phyloP scores from a whole-genome alignment of 139 green algal species.

The Chlorella sp. region DNA sequence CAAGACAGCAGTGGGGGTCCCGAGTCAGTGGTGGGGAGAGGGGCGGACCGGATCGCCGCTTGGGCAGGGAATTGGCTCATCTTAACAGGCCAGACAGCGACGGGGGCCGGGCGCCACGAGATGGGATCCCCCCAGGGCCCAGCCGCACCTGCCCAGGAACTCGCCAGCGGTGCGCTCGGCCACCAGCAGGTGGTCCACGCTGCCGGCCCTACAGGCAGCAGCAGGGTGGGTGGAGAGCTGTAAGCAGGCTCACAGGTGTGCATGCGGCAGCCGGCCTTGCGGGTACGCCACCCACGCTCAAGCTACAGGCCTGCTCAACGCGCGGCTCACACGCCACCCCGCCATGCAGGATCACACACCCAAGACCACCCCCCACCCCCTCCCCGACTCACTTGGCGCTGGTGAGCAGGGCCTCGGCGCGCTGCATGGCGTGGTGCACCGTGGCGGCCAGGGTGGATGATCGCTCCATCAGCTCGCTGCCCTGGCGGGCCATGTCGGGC shows the following conservation, averaged over 20 bases:
- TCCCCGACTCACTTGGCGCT: constrained; percentile 25
- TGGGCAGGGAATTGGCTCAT: no score
- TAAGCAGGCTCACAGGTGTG: neutral
- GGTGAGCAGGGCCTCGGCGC: constrained; percentile 32
- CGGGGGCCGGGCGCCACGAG: no score
- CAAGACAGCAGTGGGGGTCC: no score
- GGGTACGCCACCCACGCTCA: no score
- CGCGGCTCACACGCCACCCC: no score
- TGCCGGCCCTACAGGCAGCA: constrained; percentile 24
- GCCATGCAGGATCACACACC: neutral
- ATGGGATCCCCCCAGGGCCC: neutral
- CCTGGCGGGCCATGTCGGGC: neutral
- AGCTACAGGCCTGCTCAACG: no score
- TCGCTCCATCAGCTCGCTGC: constrained; percentile 28
- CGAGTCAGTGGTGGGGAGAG: no score
- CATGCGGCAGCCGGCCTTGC: no score
- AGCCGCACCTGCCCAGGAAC: constrained; percentile 35
- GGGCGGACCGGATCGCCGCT: no score
- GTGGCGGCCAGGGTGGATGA: constrained; percentile 1
- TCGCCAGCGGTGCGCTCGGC: constrained; percentile 8
- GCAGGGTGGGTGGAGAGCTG: neutral
- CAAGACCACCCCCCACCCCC: neutral
- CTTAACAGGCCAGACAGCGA: no score
- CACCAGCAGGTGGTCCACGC: constrained; percentile 44
- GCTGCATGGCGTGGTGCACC: constrained; percentile 26